phyloP scores from a whole-genome alignment of 2,329 filamentous ascomycete genomes.

The Ceratocystis cacaofunesta region DNA sequence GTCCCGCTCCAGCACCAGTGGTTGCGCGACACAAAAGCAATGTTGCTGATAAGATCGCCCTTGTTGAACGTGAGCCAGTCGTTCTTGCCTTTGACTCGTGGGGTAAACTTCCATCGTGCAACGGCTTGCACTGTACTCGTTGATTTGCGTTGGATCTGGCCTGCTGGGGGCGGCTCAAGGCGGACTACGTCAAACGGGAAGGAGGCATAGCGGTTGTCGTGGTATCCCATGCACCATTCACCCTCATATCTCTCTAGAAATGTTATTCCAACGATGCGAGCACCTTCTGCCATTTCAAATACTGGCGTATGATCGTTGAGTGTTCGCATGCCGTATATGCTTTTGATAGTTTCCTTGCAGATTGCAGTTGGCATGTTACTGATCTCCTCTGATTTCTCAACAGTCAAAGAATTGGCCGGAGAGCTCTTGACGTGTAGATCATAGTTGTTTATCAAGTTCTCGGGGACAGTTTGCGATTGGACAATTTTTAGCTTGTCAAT shows the following conservation, averaged over 20 bases:
- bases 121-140: constrained; percentile 34
- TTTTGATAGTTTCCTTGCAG: constrained; percentile 33
- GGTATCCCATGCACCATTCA: constrained; percentile 44
- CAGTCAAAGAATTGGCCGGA: constrained; percentile 28
- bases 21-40: constrained; percentile 33
- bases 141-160: constrained; percentile 31
- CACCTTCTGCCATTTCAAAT: constrained; percentile 34
- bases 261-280: constrained; percentile 35
- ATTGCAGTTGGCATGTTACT: constrained; percentile 30
- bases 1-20: constrained; percentile 44
- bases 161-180: constrained; percentile 32
- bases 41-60: constrained; percentile 52
- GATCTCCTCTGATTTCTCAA: constrained; percentile 29
- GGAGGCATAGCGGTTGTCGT: constrained; percentile 37
- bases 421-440: constrained; percentile 36
- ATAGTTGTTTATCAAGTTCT: constrained; percentile 33
- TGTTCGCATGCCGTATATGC: constrained; percentile 32
- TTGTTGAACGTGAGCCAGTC: constrained; percentile 49
- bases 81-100: constrained; percentile 26
- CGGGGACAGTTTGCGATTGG: constrained; percentile 30
- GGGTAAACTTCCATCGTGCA: constrained; percentile 39
- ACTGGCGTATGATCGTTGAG: constrained; percentile 32
- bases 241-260: constrained; percentile 38
- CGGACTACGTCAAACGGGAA: constrained; percentile 35
- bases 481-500: constrained; percentile 36